These are phyloP conservation scores for Myriosclerotinia duriaeana DNA, from an alignment of 2,329 filamentous ascomycete genomes.

Conservation along the genomic window DNA sequence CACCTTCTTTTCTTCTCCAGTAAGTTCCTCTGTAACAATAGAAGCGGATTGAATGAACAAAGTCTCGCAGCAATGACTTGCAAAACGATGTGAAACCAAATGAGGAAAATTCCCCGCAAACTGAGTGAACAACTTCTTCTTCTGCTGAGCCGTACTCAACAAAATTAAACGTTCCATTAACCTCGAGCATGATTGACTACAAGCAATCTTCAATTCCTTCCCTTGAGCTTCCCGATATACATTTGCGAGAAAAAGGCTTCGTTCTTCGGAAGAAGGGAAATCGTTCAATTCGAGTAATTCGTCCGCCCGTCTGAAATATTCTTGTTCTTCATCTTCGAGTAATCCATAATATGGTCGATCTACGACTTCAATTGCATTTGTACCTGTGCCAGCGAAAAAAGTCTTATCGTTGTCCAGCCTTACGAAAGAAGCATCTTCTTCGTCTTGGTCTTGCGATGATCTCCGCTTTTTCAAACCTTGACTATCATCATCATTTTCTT, in stretches of 20 bases:
- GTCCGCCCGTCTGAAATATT: slow-evolving; percentile 90
- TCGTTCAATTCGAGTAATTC: slow-evolving; percentile 87
- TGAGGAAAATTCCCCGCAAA: slow-evolving; percentile 86
- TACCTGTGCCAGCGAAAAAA: slow-evolving; percentile 23
- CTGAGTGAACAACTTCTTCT: slow-evolving; percentile 82
- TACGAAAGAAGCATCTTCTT: slow-evolving; percentile 25
- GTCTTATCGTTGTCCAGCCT: slow-evolving; percentile 30
- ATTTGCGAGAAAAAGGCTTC: slow-evolving; percentile 70
- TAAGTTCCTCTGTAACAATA: slow-evolving; percentile 71
- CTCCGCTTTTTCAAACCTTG: slow-evolving; percentile 44
- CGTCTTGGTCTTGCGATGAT: slow-evolving; percentile 1
- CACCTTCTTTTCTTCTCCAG: slow-evolving; percentile 45
- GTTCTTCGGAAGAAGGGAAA: slow-evolving; percentile 74
- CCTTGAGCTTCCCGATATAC: slow-evolving; percentile 84
- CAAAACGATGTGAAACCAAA: slow-evolving; percentile 91
- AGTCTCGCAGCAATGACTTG: slow-evolving; percentile 94
- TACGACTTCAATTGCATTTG: slow-evolving; percentile 30
- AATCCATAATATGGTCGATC: slow-evolving; percentile 75
- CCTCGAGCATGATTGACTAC: slow-evolving; percentile 91
- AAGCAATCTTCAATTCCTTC: slow-evolving; percentile 94
- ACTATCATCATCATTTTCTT: slow-evolving; percentile 41
- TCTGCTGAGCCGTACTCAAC: slow-evolving; percentile 72
- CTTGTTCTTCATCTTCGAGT: slow-evolving; percentile 88
- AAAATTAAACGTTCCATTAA: slow-evolving; percentile 89
- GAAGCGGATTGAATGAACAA: slow-evolving; percentile 83